A percentile compares a stretch with the other conserved stretches of the same genome.
These are phyloP conservation scores for Casaregolazyma suthepensis DNA, from an alignment of 1,139 yeast genomes.

Conservation along the genomic window DNA sequence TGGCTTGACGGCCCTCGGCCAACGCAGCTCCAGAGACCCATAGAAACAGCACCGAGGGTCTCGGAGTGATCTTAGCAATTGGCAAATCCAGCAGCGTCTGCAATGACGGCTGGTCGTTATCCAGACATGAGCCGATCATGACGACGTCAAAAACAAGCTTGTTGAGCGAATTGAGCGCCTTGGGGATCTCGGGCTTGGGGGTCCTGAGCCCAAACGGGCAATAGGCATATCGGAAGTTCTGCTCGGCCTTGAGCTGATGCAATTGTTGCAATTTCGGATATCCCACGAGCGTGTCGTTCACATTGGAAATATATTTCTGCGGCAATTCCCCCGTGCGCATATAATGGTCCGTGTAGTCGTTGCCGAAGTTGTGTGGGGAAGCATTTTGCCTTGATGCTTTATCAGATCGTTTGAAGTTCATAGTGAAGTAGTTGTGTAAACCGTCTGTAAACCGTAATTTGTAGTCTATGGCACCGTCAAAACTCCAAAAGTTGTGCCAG, in stretches of 20 bases:
- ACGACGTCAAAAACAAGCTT: slow-evolving; percentile 73
- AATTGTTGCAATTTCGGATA: slow-evolving; percentile 75
- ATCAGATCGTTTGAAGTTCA: neutral
- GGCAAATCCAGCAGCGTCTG: slow-evolving; percentile 62
- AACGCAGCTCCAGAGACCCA: slow-evolving; percentile 72
- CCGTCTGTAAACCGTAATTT: neutral
- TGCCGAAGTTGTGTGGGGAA: slow-evolving; percentile 33
- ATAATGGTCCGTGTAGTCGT: slow-evolving; percentile 68
- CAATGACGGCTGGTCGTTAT: slow-evolving; percentile 46
- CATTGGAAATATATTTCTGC: slow-evolving; percentile 57
- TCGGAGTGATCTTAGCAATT: slow-evolving; percentile 63
- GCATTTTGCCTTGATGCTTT: neutral
- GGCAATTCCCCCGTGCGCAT: slow-evolving; percentile 60
- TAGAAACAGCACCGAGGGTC: slow-evolving; percentile 78
- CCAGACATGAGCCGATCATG: slow-evolving; percentile 82
- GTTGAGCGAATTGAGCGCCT: slow-evolving; percentile 44
- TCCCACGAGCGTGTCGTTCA: slow-evolving; percentile 62
- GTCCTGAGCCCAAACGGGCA: slow-evolving; percentile 63
- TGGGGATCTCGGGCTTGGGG: slow-evolving; percentile 46
- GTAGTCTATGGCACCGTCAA: neutral
- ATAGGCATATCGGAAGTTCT: slow-evolving; percentile 46
- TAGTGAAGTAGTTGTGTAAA: neutral
- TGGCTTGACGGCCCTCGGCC: slow-evolving; percentile 43
- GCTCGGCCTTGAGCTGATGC: slow-evolving; percentile 53
- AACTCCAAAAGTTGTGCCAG: neutral